These are phyloP conservation scores for Sarcocystis neurona DNA, from an alignment of 169 alveolate genomes.

Conservation along the genomic window DNA sequence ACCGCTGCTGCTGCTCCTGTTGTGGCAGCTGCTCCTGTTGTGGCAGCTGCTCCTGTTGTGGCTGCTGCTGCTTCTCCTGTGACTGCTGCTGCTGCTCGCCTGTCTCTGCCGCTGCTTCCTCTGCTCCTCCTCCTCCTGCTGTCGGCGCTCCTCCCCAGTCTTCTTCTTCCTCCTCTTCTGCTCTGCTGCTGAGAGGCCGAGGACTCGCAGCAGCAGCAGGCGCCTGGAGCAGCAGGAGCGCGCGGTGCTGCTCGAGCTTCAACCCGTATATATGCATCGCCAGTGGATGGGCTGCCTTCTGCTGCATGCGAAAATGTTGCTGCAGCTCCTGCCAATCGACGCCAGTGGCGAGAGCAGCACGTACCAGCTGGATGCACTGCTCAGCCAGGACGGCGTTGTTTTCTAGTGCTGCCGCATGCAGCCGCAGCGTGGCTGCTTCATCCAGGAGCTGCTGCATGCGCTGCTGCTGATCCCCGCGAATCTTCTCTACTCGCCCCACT, in stretches of 20 bases:
- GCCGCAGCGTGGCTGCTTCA: slow-evolving; percentile 15
- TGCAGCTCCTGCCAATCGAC: slow-evolving; percentile 66
- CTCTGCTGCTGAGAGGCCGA: not conserved
- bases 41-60: not conserved
- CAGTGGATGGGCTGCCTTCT: slow-evolving; percentile 67
- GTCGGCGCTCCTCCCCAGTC: not conserved
- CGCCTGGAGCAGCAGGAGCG: slow-evolving; percentile 39
- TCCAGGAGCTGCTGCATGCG: slow-evolving; percentile 62
- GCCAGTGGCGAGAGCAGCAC: slow-evolving; percentile 61
- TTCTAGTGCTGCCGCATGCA: slow-evolving; percentile 59
- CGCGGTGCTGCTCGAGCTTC: slow-evolving; percentile 45
- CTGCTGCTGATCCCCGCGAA: slow-evolving; percentile 65
- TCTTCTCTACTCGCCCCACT: slow-evolving; percentile 58
- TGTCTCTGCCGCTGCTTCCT: not conserved
- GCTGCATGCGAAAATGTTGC: slow-evolving; percentile 63
- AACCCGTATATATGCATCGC: slow-evolving; percentile 66
- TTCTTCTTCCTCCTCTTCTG: not conserved
- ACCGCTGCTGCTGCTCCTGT: too few species aligned
- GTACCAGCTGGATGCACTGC: slow-evolving; percentile 59
- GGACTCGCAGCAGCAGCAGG: not conserved
- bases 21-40: not conserved
- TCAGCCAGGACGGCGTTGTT: slow-evolving; percentile 62
- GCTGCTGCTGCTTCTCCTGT: not conserved
- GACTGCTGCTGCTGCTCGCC: not conserved
- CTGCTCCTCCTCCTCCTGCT: not conserved